Evolutionary conservation across 768 basidiomycete genomes (phyloP).

Genomic region (Leccinum uliginosum): DNA sequence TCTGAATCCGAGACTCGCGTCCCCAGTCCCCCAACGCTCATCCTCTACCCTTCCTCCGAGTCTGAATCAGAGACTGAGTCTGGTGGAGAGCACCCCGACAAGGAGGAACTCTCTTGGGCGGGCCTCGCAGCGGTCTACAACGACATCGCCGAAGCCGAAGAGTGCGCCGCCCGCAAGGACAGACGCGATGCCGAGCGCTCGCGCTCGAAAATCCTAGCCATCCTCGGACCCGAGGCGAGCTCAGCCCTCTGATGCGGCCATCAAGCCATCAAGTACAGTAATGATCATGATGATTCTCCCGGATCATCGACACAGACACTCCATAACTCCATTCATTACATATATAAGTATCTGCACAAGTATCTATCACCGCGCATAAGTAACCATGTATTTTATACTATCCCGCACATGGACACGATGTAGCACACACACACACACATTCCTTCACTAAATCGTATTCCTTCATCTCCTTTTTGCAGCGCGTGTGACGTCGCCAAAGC

Average conservation of each 20-base stretch:
- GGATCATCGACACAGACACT: background rate
- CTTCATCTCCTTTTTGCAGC: background rate
- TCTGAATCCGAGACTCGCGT: background rate
- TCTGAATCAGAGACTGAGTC: background rate
- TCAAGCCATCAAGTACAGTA: background rate
- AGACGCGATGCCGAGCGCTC: conserved; percentile 11
- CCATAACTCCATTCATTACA: background rate
- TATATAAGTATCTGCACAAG: background rate
- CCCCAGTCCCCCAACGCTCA: background rate
- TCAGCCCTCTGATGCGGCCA: background rate
- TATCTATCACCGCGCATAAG: background rate
- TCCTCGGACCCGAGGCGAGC: conserved; percentile 3
- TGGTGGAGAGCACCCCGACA: background rate
- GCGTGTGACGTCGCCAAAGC: no score
- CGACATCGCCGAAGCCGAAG: background rate
- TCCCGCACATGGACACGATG: background rate
- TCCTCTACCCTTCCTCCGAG: background rate
- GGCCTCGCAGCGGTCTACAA: conserved; percentile 1
- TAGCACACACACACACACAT: background rate
- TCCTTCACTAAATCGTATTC: background rate
- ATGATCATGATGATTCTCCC: background rate
- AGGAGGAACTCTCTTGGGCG: background rate
- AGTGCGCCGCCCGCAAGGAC: conserved; percentile 5
- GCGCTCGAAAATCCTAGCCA: conserved; percentile 4
- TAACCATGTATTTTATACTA: background rate